Conservation (phyloP, 257 asterid species). For the Fraxinus anomala region DNA sequence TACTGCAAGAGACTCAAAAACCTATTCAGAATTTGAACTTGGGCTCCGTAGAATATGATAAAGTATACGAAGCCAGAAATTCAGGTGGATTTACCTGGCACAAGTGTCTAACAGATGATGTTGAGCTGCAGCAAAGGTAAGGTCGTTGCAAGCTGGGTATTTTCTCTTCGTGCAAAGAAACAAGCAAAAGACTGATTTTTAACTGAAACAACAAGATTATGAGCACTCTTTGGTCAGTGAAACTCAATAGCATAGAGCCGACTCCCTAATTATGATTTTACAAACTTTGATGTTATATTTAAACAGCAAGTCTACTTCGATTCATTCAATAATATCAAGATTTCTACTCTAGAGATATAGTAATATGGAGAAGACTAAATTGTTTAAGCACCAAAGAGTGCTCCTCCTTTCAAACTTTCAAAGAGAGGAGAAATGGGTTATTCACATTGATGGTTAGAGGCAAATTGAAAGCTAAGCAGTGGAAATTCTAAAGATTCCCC, state of each 20-base stretch:
- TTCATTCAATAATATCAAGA: not conserved
- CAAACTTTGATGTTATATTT: not conserved
- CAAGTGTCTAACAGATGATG: conserved; percentile 63
- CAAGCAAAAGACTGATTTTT: conserved; percentile 61
- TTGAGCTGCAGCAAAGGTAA: conserved; percentile 68
- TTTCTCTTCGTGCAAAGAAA: conserved; percentile 61
- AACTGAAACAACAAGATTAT: conserved; percentile 49
- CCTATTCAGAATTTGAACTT: conserved; percentile 14
- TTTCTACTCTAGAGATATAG: not conserved
- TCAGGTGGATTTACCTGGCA: conserved; percentile 57
- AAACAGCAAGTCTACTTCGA: not conserved
- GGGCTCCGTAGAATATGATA: not conserved
- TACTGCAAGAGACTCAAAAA: not conserved
- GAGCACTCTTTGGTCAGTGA: not conserved
- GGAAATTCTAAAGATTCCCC: too few species aligned
- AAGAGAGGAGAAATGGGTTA: too few species aligned
- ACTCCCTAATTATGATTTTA: not conserved
- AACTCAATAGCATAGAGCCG: not conserved
- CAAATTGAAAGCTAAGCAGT: too few species aligned
- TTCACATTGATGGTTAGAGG: too few species aligned
- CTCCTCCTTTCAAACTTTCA: too few species aligned
- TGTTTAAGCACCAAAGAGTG: too few species aligned
- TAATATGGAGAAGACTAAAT: too few species aligned
- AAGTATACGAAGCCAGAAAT: conserved; percentile 21
- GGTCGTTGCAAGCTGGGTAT: conserved; percentile 85